Evolutionary conservation across 345 rosid species (phyloP), one percentile per base, ranked within the genome.

Genomic region (Brassica incana): DNA sequence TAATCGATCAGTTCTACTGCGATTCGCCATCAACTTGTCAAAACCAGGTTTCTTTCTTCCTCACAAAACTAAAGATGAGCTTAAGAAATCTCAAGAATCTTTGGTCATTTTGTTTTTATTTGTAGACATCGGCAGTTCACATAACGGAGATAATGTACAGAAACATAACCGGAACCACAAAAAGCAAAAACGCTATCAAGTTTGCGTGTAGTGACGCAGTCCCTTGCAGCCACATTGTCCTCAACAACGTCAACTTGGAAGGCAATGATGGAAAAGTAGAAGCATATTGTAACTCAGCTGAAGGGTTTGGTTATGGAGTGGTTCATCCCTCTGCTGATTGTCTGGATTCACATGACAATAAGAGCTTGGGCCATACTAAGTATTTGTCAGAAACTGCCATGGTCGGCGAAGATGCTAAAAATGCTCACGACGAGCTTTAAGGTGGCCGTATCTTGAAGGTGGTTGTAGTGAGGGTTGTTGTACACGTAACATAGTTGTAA

Each of bases 1-100:
- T 95, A 64, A 95, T 95, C 15, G 99, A 95, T 78, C 98, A 95
- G 56, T 95, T 93, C 91, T 95, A 95, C 80, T 95, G 99, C 23
- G 99, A 95, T 86, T 95, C 98, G 0, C 95, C 97, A 20, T 81
- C 67, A 77, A 10, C 83, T 43, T 95, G 98, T 85, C 85, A 81
- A 80, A 93, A 93, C 85, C 95, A 91, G 98, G 99, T 93, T 79
- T 67, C 18, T 14, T 50, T 50, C 12, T 33, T 74, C 27, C 30
- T 61, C 4, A 64, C 52, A 27, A 5, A n/a, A n/a, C n/a, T n/a
- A n/a, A n/a, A n/a, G n/a, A n/a, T n/a, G n/a, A n/a, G n/a, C n/a
- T n/a, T n/a, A n/a, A n/a, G n/a, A n/a, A n/a, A n/a, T n/a, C n/a
- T n/a, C n/a, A n/a, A n/a, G n/a, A n/a, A n/a, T n/a, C n/a, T n/a